Percentiles rank a stretch among this genome's conserved stretches.
Evolutionary conservation across 331 rosid species (phyloP).

Genomic region (Phaseolus coccineus): DNA sequence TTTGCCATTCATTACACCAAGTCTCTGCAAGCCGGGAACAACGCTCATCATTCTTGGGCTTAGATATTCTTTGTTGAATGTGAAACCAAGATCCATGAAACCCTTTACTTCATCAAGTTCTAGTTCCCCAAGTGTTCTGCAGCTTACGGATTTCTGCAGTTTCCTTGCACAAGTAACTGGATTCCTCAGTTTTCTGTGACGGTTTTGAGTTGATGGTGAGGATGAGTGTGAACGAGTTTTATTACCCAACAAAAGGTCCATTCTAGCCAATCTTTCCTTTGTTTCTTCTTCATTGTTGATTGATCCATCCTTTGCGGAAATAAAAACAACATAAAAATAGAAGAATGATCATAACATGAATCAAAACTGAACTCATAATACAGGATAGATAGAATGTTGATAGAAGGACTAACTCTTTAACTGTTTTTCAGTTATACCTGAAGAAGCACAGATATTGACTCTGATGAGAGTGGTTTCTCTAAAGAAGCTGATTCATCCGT

Average conservation of each 20-base stretch:
- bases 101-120: slow-evolving; percentile 92
- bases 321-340: background rate
- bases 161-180: slow-evolving; percentile 2
- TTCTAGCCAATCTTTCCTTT: slow-evolving; percentile 43
- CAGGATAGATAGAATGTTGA: background rate
- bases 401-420: background rate
- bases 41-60: slow-evolving; percentile 69
- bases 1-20: slow-evolving; percentile 36
- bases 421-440: slow-evolving; percentile 50
- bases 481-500: slow-evolving; percentile 49
- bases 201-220: slow-evolving; percentile 41
- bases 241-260: slow-evolving; percentile 30
- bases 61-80: slow-evolving; percentile 63
- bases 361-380: background rate
- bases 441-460: slow-evolving; percentile 46
- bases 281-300: slow-evolving; percentile 47
- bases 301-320: slow-evolving; percentile 48
- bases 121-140: slow-evolving; percentile 69
- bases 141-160: slow-evolving; percentile 71
- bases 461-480: slow-evolving; percentile 47
- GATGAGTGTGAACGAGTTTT: slow-evolving; percentile 54
- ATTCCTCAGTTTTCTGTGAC: slow-evolving; percentile 29
- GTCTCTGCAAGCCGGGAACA: slow-evolving; percentile 80
- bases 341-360: slow-evolving; percentile 2
- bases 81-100: slow-evolving; percentile 84